Evolutionary conservation across 2,329 filamentous ascomycete species (phyloP).

Genomic region (Balansia obtecta): DNA sequence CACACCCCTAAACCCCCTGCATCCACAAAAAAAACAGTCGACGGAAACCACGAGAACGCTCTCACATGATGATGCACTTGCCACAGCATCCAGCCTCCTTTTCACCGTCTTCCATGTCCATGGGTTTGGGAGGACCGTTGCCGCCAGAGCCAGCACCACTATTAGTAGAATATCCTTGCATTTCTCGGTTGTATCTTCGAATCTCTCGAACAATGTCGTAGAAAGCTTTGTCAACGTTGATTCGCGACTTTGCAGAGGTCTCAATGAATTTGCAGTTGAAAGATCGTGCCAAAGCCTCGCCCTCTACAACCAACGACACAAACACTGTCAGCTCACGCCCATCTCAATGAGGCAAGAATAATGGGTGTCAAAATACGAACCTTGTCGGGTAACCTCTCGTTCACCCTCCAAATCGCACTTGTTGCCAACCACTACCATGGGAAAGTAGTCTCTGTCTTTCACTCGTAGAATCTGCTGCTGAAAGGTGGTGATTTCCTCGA

Average conservation of each 20-base stretch:
- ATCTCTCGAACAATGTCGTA: constrained; percentile 98
- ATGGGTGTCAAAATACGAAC: constrained; percentile 36
- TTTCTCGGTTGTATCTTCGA: constrained; percentile 94
- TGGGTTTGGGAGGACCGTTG: constrained; percentile 54
- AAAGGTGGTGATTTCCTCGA: constrained; percentile 97
- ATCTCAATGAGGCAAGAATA: neutral
- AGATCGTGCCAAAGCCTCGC: constrained; percentile 68
- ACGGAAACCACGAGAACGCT: neutral
- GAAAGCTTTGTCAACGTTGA: constrained; percentile 97
- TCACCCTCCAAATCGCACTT: constrained; percentile 97
- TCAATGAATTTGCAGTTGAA: constrained; percentile 99
- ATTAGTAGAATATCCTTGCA: constrained; percentile 72
- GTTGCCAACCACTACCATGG: constrained; percentile 97
- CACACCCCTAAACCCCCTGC: neutral
- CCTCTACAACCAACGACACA: constrained; percentile 47
- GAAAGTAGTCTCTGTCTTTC: constrained; percentile 99
- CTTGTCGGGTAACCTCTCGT: constrained; percentile 82
- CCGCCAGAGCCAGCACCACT: constrained; percentile 51
- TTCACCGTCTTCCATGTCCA: constrained; percentile 64
- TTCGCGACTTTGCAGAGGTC: constrained; percentile 94
- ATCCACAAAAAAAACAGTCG: neutral
- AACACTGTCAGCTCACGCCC: neutral
- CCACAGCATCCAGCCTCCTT: constrained; percentile 67
- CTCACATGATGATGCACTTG: constrained; percentile 81
- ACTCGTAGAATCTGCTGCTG: constrained; percentile 97